A percentile compares a stretch with the other conserved stretches of the same genome.
These are phyloP conservation scores for Starmera amethionina DNA, from an alignment of 805 yeast species.

Conservation along the genomic window DNA sequence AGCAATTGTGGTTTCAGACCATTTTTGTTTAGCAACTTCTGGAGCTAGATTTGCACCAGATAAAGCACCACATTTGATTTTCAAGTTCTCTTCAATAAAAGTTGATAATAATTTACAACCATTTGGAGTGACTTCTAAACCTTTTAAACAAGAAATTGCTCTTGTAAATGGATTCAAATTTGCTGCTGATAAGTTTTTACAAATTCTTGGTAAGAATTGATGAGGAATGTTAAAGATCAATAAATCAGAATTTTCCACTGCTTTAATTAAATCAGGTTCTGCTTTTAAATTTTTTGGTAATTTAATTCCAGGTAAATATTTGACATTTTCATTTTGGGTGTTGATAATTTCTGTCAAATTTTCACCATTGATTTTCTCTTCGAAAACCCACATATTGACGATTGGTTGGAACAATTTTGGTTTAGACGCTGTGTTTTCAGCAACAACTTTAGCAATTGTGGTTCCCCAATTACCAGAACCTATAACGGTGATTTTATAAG, in stretches of 20 bases:
- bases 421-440: slow-evolving; percentile 73
- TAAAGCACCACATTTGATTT: slow-evolving; percentile 89
- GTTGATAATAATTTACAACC: slow-evolving; percentile 82
- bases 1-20: slow-evolving; percentile 98
- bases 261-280: slow-evolving; percentile 69
- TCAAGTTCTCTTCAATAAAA: slow-evolving; percentile 69
- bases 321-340: slow-evolving; percentile 85
- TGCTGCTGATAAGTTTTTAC: slow-evolving; percentile 61
- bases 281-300: slow-evolving; percentile 85
- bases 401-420: slow-evolving; percentile 59
- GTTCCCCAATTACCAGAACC: slow-evolving; percentile 99
- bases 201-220: slow-evolving; percentile 78
- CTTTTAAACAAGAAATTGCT: slow-evolving; percentile 94
- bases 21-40: slow-evolving; percentile 89
- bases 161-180: slow-evolving; percentile 59
- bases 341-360: slow-evolving; percentile 82
- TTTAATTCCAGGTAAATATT: slow-evolving; percentile 81
- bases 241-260: slow-evolving; percentile 76
- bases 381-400: slow-evolving; percentile 96
- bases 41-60: slow-evolving; percentile 97
- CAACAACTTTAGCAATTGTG: slow-evolving; percentile 87
- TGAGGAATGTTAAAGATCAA: slow-evolving; percentile 94
- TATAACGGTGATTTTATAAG: slow-evolving; percentile 59
- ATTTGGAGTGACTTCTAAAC: slow-evolving; percentile 68
- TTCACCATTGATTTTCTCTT: slow-evolving; percentile 70